Conservation (phyloP, 352 stramenopile genomes). For the Globisporangium apiculatum region DNA sequence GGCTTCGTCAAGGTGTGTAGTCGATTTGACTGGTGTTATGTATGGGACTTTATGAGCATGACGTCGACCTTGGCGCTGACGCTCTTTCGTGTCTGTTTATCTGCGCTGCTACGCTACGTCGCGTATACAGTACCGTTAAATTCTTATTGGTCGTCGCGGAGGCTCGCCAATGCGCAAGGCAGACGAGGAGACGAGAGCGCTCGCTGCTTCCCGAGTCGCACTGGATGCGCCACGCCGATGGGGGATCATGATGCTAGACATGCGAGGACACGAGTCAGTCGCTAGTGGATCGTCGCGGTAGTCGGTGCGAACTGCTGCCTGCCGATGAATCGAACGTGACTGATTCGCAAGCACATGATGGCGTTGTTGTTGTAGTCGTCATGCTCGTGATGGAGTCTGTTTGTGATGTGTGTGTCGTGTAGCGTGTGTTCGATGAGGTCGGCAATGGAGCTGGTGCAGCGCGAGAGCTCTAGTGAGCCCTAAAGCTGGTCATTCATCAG, state of each 20-base stretch:
- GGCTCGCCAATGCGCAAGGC: slow-evolving; percentile 4
- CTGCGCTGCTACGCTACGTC: too few relatives aligned
- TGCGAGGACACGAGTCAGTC: slow-evolving; percentile 41
- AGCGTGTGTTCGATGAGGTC: too few relatives aligned
- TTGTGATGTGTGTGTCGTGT: not conserved
- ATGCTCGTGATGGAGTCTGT: not conserved
- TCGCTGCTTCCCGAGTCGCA: not conserved
- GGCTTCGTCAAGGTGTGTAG: slow-evolving; percentile 91
- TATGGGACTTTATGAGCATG: too few relatives aligned
- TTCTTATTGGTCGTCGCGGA: slow-evolving; percentile 33
- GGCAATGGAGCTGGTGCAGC: too few relatives aligned
- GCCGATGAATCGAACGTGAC: slow-evolving; percentile 47
- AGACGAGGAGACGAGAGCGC: not conserved
- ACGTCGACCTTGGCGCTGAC: not conserved
- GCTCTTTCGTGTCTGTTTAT: too few relatives aligned
- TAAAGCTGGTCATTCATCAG: too few relatives aligned
- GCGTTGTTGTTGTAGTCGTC: not conserved
- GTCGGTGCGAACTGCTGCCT: not conserved
- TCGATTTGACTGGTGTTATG: not conserved
- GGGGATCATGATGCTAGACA: slow-evolving; percentile 36
- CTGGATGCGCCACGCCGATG: slow-evolving; percentile 20
- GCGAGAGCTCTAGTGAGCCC: too few relatives aligned
- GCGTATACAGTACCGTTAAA: slow-evolving; percentile 55
- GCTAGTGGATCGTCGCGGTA: slow-evolving; percentile 1
- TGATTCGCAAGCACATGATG: slow-evolving; percentile 31